Percentiles rank a stretch among this genome's conserved stretches.
phyloP scores from a whole-genome alignment of 305 asterid species.

The Rubia peregrina region DNA sequence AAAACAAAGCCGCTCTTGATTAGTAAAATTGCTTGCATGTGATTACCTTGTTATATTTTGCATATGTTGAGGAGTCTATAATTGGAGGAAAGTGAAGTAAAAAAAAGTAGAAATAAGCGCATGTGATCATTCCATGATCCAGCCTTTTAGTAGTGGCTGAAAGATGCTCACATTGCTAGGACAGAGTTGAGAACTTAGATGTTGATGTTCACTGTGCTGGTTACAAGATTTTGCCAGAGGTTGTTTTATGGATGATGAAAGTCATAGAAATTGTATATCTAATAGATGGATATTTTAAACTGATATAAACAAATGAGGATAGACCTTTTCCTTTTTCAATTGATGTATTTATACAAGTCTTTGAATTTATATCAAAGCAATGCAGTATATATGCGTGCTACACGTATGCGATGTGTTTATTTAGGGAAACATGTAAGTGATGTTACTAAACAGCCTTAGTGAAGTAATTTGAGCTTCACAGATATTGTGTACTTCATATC shows the following conservation, averaged over 20 bases:
- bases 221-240: slow-evolving; percentile 10
- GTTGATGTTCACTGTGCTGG: neutral
- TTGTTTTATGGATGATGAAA: slow-evolving; percentile 1
- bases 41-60: slow-evolving; percentile 9
- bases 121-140: slow-evolving; percentile 10
- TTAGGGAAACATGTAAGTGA: neutral
- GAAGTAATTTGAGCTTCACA: neutral
- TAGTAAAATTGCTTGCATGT: slow-evolving; percentile 22
- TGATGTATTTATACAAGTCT: slow-evolving; percentile 12
- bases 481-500: neutral
- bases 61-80: slow-evolving; percentile 6
- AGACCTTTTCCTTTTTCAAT: neutral
- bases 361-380: neutral
- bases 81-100: neutral
- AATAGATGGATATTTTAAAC: slow-evolving; percentile 1
- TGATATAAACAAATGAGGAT: slow-evolving; percentile 4
- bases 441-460: neutral
- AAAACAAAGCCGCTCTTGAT: slow-evolving; percentile 79
- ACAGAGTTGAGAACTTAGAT: slow-evolving; percentile 1
- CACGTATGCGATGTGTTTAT: too few species aligned
- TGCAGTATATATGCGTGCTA: neutral
- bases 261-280: slow-evolving; percentile 14
- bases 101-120: slow-evolving; percentile 12
- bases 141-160: slow-evolving; percentile 14
- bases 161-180: slow-evolving; percentile 9